Evolutionary conservation across 345 rosid species (phyloP).

Genomic region (Lumnitzera littorea): DNA sequence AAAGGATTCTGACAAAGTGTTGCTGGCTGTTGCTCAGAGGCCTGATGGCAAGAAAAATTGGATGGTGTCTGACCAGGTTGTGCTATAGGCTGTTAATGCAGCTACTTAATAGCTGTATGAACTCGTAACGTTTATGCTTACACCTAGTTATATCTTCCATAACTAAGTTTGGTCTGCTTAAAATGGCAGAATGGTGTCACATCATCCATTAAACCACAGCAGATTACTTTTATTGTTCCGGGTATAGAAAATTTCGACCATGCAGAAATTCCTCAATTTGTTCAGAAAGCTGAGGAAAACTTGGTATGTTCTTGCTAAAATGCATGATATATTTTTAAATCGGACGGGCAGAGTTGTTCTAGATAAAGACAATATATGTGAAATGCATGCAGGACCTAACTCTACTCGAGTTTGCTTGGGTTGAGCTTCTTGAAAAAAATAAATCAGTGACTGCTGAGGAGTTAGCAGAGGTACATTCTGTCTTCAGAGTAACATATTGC

Average conservation of each 20-base stretch:
- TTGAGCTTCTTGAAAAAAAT: constrained; percentile 84
- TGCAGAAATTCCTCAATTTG: constrained; percentile 51
- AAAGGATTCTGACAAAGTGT: constrained; percentile 71
- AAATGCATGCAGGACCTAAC: constrained; percentile 57
- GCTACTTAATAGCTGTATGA: constrained; percentile 36
- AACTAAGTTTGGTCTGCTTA: constrained; percentile 5
- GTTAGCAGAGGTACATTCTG: constrained; percentile 70
- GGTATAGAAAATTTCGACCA: constrained; percentile 74
- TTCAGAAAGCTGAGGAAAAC: constrained; percentile 57
- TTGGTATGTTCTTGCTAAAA: constrained; percentile 38
- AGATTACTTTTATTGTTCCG: constrained; percentile 74
- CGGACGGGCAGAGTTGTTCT: background rate
- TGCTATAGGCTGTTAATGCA: constrained; percentile 33
- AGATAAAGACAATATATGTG: background rate
- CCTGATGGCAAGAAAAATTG: constrained; percentile 97
- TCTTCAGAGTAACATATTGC: constrained; percentile 5
- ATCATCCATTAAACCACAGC: constrained; percentile 81
- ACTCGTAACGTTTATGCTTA: background rate
- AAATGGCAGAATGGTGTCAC: constrained; percentile 62
- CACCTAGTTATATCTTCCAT: background rate
- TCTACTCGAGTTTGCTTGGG: constrained; percentile 91
- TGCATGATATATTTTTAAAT: constrained; percentile 1
- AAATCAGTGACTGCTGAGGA: constrained; percentile 76
- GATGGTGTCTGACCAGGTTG: constrained; percentile 99
- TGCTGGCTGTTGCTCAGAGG: constrained; percentile 74